These are phyloP conservation scores for Plenodomus tracheiphilus DNA, from an alignment of 2,329 filamentous ascomycete genomes.

Conservation along the genomic window DNA sequence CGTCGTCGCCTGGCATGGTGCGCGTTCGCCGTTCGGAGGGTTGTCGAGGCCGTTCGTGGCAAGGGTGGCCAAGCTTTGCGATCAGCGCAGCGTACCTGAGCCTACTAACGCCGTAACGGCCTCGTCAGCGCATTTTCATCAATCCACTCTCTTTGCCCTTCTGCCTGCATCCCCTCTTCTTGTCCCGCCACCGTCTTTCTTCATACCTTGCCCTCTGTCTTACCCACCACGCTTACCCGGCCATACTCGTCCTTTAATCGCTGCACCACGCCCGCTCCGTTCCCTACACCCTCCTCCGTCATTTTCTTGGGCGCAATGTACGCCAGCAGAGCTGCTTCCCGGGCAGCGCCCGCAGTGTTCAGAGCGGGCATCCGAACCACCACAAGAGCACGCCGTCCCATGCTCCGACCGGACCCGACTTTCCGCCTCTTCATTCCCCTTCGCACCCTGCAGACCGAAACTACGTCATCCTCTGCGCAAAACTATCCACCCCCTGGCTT, in stretches of 20 bases:
- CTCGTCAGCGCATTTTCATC: neutral
- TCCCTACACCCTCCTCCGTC: neutral
- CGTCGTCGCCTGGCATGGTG: neutral
- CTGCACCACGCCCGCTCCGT: neutral
- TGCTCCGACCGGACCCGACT: constrained; percentile 58
- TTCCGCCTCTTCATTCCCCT: constrained; percentile 61
- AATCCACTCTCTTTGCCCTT: neutral
- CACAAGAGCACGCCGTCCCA: constrained; percentile 44
- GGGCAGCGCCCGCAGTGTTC: constrained; percentile 53
- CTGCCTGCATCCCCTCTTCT: neutral
- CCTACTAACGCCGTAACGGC: neutral
- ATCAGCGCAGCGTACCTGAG: neutral
- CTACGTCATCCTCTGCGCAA: constrained; percentile 53
- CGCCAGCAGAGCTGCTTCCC: constrained; percentile 48
- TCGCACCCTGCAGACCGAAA: constrained; percentile 60
- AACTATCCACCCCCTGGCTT: constrained; percentile 83
- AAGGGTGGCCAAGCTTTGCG: neutral
- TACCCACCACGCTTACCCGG: neutral
- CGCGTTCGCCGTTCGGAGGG: neutral
- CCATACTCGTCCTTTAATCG: neutral
- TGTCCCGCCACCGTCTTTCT: neutral
- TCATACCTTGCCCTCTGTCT: neutral
- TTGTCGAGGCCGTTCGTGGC: neutral
- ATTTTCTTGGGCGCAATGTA: constrained; percentile 46
- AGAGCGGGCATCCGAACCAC: constrained; percentile 49